These are phyloP conservation scores for Beauveria scarabaeidicola DNA, from an alignment of 2,329 filamentous ascomycete genomes.

Conservation along the genomic window DNA sequence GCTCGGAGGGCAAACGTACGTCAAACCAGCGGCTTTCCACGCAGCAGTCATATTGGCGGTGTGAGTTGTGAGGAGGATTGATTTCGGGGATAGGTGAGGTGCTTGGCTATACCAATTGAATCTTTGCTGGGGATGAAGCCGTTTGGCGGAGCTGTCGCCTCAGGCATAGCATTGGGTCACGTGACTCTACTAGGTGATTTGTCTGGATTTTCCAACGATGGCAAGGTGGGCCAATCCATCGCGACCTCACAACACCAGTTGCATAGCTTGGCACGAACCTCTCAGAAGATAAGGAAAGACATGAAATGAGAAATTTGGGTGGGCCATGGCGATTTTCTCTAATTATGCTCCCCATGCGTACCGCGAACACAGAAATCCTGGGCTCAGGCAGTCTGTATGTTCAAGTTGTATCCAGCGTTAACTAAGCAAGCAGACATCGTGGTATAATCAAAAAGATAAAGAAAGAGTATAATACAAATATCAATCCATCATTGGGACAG, in stretches of 20 bases:
- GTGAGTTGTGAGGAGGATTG: constrained; percentile 20
- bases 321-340: no score
- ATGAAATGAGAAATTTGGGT: background rate
- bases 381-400: background rate
- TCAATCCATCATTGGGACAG: background rate
- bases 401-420: background rate
- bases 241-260: background rate
- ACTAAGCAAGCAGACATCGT: background rate
- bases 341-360: no score
- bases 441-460: background rate
- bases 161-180: constrained; percentile 20
- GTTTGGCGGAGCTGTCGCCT: constrained; percentile 21
- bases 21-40: constrained; percentile 97
- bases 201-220: constrained; percentile 1
- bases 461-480: background rate
- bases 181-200: constrained; percentile 11
- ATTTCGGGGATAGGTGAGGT: constrained; percentile 24
- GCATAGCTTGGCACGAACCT: background rate
- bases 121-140: constrained; percentile 27
- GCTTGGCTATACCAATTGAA: constrained; percentile 21
- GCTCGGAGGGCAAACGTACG: constrained; percentile 51
- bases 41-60: constrained; percentile 82
- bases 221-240: background rate
- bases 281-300: background rate
- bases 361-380: no score